A percentile compares a stretch with the other conserved stretches of the same genome.
Evolutionary conservation across 495 filamentous ascomycete genomes (phyloP).

Genomic region (Penicillium nucicola): DNA sequence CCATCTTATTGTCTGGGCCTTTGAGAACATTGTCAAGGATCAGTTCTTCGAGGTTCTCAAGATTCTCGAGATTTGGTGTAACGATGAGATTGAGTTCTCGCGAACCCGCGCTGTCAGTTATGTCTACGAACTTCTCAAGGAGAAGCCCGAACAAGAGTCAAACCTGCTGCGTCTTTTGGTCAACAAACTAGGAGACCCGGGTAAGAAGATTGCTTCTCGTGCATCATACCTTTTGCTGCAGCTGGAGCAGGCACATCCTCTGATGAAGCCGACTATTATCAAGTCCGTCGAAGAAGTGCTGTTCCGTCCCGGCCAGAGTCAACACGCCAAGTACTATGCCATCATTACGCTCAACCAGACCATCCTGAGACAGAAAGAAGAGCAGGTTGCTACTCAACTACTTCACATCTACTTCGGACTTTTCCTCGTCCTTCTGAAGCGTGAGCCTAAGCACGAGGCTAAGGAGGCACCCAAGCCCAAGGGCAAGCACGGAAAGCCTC

Average conservation of each 20-base stretch:
- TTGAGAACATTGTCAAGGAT: conserved; percentile 90
- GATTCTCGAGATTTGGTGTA: conserved; percentile 84
- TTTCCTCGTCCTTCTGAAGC: conserved; percentile 75
- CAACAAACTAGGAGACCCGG: conserved; percentile 92
- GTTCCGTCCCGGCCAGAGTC: conserved; percentile 79
- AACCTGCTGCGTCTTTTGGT: conserved; percentile 88
- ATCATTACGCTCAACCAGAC: conserved; percentile 97
- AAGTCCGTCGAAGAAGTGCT: conserved; percentile 83
- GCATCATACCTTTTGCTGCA: conserved; percentile 92
- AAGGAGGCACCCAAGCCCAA: conserved; percentile 28
- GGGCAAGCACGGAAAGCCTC: conserved; percentile 32
- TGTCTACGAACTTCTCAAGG: conserved; percentile 82
- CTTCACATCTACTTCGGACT: conserved; percentile 86
- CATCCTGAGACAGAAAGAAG: conserved; percentile 77
- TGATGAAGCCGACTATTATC: conserved; percentile 89
- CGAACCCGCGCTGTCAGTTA: conserved; percentile 81
- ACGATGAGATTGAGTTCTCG: conserved; percentile 90
- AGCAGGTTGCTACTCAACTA: conserved; percentile 74
- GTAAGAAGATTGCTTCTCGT: conserved; percentile 90
- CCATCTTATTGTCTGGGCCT: conserved; percentile 86
- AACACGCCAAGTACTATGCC: conserved; percentile 90
- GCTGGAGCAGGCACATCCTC: conserved; percentile 77
- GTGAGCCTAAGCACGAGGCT: conserved; percentile 40
- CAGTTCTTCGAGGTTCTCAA: conserved; percentile 89
- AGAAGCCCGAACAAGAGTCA: conserved; percentile 96